phyloP scores from a whole-genome alignment of 441 rosid species.

The Heliophila coronopifolia region DNA sequence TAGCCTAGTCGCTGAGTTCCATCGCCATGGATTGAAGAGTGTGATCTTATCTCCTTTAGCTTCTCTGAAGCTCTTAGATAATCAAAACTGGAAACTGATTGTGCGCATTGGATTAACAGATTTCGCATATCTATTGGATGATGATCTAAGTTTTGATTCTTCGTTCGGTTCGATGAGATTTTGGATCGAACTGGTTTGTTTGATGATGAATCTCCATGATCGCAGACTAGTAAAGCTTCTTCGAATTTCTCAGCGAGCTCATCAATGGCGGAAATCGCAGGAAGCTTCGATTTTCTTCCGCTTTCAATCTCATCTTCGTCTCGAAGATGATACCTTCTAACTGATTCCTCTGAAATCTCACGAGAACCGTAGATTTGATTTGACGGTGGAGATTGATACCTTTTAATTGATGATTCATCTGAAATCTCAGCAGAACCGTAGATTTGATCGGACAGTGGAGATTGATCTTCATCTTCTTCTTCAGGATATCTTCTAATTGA shows the following conservation, averaged over 20 bases:
- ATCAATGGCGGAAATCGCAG: constrained; percentile 44
- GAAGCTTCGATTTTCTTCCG: constrained; percentile 50
- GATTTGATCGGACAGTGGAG: no score
- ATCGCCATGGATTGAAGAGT: constrained; percentile 56
- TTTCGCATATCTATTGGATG: constrained; percentile 65
- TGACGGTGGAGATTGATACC: no score
- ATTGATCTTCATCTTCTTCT: no score
- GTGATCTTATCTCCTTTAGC: constrained; percentile 58
- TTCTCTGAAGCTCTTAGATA: constrained; percentile 53
- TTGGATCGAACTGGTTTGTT: constrained; percentile 8
- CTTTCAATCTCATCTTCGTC: constrained; percentile 36
- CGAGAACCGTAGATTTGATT: not conserved
- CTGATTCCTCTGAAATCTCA: constrained; percentile 17
- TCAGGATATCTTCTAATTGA: no score
- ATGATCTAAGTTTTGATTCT: constrained; percentile 30
- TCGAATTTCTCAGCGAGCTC: constrained; percentile 53
- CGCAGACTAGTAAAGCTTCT: constrained; percentile 49
- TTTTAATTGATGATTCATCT: constrained; percentile 25
- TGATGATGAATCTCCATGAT: not conserved
- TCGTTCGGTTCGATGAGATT: constrained; percentile 6
- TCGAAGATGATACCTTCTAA: constrained; percentile 40
- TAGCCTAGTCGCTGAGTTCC: constrained; percentile 67
- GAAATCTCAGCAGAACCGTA: constrained; percentile 26
- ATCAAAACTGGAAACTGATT: constrained; percentile 63
- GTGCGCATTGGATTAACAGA: constrained; percentile 67